A percentile compares a stretch with the other conserved stretches of the same genome.
phyloP scores from a whole-genome alignment of 2,329 filamentous ascomycete genomes.

The Scytalidium sp. region DNA sequence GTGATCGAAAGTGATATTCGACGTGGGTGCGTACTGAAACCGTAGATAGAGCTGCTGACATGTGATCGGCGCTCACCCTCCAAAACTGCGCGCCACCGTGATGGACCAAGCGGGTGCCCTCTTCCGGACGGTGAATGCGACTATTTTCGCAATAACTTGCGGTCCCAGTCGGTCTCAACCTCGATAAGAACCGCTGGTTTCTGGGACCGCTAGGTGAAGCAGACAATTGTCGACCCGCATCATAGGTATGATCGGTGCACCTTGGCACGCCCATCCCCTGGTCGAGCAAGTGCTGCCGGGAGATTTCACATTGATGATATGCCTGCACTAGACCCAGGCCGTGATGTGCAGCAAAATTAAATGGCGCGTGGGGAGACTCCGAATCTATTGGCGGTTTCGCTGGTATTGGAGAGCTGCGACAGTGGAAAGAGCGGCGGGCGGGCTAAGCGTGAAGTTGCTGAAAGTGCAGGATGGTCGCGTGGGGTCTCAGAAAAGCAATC shows the following conservation, averaged over 20 bases:
- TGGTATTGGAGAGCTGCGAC: neutral
- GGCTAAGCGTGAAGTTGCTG: neutral
- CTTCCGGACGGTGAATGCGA: neutral
- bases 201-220: no score
- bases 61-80: neutral
- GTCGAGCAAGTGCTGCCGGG: neutral
- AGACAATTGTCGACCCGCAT: neutral
- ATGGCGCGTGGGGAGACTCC: neutral
- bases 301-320: no score
- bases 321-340: neutral
- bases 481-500: no score
- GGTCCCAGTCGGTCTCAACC: no score
- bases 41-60: neutral
- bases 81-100: no score
- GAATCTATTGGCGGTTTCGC: neutral
- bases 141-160: no score
- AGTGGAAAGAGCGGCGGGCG: neutral
- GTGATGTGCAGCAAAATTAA: neutral
- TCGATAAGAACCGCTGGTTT: neutral
- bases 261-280: neutral
- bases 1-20: no score
- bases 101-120: neutral
- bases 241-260: neutral
- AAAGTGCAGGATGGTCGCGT: neutral
- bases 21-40: no score